A percentile compares a stretch with the other conserved stretches of the same genome.
phyloP scores from a whole-genome alignment of 352 stramenopile species.

The Globisporangium recalcitrans region DNA sequence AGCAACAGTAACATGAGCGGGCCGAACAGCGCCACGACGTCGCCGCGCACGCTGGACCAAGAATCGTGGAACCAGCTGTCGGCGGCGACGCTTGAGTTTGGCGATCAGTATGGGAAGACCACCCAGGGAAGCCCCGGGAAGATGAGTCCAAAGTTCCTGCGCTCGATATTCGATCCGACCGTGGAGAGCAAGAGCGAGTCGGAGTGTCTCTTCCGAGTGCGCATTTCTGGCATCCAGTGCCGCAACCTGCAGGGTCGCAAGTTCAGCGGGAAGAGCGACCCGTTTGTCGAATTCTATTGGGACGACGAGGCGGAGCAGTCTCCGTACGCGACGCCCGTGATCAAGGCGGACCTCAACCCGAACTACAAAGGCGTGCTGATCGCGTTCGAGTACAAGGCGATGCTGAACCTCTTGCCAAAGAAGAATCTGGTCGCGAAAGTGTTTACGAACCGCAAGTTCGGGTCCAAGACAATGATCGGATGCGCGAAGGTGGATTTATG shows the following conservation, averaged over 20 bases:
- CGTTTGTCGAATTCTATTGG: conserved; percentile 88
- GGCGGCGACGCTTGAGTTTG: conserved; percentile 69
- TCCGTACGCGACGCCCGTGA: conserved; percentile 76
- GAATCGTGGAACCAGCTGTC: conserved; percentile 74
- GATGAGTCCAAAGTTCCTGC: conserved; percentile 60
- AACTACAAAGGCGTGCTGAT: conserved; percentile 87
- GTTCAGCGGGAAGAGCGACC: conserved; percentile 81
- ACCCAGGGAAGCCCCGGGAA: conserved; percentile 26
- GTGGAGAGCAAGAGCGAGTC: conserved; percentile 43
- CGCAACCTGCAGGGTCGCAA: conserved; percentile 76
- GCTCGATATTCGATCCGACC: conserved; percentile 59
- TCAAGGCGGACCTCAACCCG: conserved; percentile 84
- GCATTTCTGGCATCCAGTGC: conserved; percentile 85
- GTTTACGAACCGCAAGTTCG: conserved; percentile 78
- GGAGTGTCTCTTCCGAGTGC: conserved; percentile 79
- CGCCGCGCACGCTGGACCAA: conserved; percentile 43
- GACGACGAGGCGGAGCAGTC: conserved; percentile 61
- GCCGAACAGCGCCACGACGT: conserved; percentile 36
- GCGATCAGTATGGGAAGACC: conserved; percentile 50
- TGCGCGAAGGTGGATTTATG: conserved; percentile 72
- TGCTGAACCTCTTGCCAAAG: conserved; percentile 52
- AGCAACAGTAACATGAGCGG: conserved; percentile 9
- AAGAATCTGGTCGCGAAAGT: conserved; percentile 71
- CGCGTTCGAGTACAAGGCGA: conserved; percentile 80
- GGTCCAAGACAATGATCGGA: conserved; percentile 72